Evolutionary conservation across 2,329 filamentous ascomycete species (phyloP).

Genomic region (Colletotrichum abscissum): DNA sequence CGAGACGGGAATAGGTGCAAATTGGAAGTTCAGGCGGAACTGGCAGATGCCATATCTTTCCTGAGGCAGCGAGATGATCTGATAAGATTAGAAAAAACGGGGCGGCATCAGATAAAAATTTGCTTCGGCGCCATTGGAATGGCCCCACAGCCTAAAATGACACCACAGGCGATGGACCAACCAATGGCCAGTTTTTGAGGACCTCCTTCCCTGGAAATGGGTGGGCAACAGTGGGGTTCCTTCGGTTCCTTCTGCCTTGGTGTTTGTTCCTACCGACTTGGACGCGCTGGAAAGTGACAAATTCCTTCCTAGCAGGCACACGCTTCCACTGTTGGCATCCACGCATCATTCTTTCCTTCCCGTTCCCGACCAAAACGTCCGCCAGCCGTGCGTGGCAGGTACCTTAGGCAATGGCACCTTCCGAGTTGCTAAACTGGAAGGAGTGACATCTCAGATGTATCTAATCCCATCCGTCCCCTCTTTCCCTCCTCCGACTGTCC

Average conservation of each 20-base stretch:
- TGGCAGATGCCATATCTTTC: background rate
- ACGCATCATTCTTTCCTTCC: background rate
- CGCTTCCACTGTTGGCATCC: background rate
- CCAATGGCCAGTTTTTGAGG: background rate
- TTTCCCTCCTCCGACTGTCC: background rate
- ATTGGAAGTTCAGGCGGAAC: background rate
- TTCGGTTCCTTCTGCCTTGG: background rate
- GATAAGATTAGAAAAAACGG: constrained; percentile 35
- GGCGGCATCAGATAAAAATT: constrained; percentile 29
- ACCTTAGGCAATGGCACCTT: too few species aligned
- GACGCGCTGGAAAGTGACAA: too few species aligned
- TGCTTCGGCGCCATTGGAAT: constrained; percentile 5
- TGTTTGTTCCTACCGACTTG: constrained; percentile 8
- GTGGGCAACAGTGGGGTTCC: background rate
- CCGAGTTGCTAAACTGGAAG: background rate
- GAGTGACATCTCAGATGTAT: background rate
- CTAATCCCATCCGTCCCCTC: background rate
- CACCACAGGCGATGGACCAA: background rate
- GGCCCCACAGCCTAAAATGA: constrained; percentile 14
- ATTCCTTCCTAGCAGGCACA: too few species aligned
- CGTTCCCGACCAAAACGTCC: background rate
- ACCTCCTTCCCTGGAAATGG: background rate
- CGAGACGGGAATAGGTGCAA: background rate
- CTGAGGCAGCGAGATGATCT: constrained; percentile 26
- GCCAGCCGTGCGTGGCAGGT: background rate